phyloP scores from a whole-genome alignment of 768 basidiomycete genomes.

The Leccinum variicolor region DNA sequence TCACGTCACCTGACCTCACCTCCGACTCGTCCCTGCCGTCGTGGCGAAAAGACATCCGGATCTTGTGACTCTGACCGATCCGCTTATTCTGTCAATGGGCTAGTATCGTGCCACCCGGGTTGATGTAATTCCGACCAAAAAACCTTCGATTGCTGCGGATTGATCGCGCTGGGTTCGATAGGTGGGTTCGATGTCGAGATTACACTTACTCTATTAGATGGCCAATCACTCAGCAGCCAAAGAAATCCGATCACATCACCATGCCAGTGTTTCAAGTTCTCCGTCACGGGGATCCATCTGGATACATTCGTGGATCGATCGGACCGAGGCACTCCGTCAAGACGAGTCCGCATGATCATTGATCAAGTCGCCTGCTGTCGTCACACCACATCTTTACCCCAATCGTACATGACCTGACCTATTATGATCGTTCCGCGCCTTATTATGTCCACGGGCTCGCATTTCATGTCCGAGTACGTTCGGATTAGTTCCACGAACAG shows the following conservation, averaged over 20 bases:
- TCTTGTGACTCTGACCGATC: background rate
- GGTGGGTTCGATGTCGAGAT: no score
- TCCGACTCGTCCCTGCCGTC: background rate
- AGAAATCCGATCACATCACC: background rate
- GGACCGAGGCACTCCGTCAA: background rate
- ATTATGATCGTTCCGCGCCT: slow-evolving; percentile 3
- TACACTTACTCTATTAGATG: background rate
- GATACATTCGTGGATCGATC: background rate
- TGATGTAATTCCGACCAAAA: no score
- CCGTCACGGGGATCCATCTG: background rate
- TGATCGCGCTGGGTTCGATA: background rate
- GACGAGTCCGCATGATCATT: slow-evolving; percentile 10
- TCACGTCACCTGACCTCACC: background rate
- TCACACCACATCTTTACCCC: background rate
- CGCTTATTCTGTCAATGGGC: background rate
- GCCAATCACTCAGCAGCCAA: background rate
- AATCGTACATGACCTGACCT: background rate
- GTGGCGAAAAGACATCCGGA: background rate
- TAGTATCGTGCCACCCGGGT: background rate
- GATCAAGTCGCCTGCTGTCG: slow-evolving; percentile 2
- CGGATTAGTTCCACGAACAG: background rate
- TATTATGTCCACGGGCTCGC: background rate
- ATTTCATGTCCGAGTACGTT: background rate
- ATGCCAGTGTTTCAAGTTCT: background rate
- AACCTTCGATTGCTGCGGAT: background rate